These are phyloP conservation scores for Talaromyces stipitatus DNA, from an alignment of 495 filamentous ascomycete species.

Conservation along the genomic window DNA sequence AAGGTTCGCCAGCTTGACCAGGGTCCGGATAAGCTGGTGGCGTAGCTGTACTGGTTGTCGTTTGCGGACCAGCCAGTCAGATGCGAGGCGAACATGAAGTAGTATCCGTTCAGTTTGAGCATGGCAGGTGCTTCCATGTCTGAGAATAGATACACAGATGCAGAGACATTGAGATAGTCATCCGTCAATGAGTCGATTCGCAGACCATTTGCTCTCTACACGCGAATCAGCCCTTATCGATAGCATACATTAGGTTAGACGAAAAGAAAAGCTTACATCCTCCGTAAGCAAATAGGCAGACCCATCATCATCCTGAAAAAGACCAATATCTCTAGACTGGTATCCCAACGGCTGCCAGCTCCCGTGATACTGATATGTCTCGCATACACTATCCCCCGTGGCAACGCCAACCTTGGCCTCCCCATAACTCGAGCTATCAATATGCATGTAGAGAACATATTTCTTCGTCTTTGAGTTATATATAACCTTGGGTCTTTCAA, in stretches of 20 bases:
- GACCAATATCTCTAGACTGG: constrained; percentile 52
- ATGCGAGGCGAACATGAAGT: constrained; percentile 45
- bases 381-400: constrained; percentile 49
- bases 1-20: constrained; percentile 57
- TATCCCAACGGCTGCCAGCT: constrained; percentile 41
- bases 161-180: constrained; percentile 36
- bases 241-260: background rate
- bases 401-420: constrained; percentile 61
- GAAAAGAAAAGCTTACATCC: constrained; percentile 31
- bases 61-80: constrained; percentile 43
- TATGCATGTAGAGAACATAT: constrained; percentile 59
- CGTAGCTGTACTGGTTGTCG: constrained; percentile 49
- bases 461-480: constrained; percentile 46
- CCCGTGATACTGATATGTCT: constrained; percentile 39
- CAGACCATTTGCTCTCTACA: constrained; percentile 37
- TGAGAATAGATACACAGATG: constrained; percentile 31
- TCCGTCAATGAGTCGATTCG: constrained; percentile 41
- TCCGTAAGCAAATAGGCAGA: constrained; percentile 55
- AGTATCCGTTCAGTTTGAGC: constrained; percentile 41
- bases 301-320: constrained; percentile 56
- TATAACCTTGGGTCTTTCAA: constrained; percentile 61
- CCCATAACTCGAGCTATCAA: constrained; percentile 53
- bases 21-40: constrained; percentile 31
- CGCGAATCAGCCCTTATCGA: background rate
- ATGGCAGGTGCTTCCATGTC: constrained; percentile 41